Evolutionary conservation across 2,329 filamentous ascomycete genomes (phyloP), one percentile per base, ranked within the genome.

Genomic region (Coniochaeta hoffmannii): DNA sequence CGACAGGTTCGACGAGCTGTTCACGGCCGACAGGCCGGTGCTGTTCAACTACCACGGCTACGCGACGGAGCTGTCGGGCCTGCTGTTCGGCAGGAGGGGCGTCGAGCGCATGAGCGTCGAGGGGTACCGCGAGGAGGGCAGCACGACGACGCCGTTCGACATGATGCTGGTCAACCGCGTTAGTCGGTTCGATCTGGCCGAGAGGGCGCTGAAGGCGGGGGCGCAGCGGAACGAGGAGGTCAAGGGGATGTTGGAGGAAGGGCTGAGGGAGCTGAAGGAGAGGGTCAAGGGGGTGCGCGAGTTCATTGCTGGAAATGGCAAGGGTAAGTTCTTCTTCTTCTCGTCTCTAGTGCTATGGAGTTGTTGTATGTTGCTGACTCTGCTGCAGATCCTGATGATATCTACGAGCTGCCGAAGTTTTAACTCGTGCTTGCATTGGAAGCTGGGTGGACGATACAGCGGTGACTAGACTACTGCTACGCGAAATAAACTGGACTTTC

Each of bases 41-140:
- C 76, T 82, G 63, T 84, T 88, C 70, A 87, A 87, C 66, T 88
- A 87, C 63, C 85, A 88, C 61, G 84, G 84, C 11, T 87, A 88
- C 61, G 68, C 75, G 4, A 74, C 76, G 1, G 83, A 87, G 64
- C 66, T 88, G 55, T 77, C 81, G 57, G 83, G 83, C 0, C 64
- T 87, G 26, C 66, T 87, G 2, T 87, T 87, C 62, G 82, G 81
- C 0, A 73, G 83, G 0, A 73, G 73, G 0, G 68, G 71, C 10
- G 61, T 80, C 15, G 72, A 80, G 5, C 74, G 81, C 2, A 75
- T 85, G 57, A 76, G 68, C 0, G 77, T 87, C 8, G 76, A 75
- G 14, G 81, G 79, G 4, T 88, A 87, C 60, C 76, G 76, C 26
- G 84, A 88, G 63, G 84, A 88, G 66, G 85, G 83, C 0, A 82